phyloP scores from a whole-genome alignment of 176 grass and related monocot genomes.

The Phragmites australis region DNA sequence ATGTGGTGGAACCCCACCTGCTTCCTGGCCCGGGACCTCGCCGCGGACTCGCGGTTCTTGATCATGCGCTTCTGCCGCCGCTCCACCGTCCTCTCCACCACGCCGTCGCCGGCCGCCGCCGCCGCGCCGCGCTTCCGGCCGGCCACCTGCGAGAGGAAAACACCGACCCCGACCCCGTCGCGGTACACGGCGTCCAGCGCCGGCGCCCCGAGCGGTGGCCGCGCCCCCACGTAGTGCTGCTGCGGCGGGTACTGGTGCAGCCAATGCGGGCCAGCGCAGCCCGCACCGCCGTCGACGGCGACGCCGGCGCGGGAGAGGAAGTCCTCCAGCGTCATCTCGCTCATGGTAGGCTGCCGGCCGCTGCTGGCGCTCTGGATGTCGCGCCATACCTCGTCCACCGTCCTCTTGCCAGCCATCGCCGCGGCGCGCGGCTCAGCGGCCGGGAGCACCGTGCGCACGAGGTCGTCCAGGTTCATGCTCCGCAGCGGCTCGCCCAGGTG shows the following conservation, averaged over 20 bases:
- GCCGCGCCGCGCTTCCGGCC: constrained; percentile 57
- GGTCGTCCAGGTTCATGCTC: constrained; percentile 89
- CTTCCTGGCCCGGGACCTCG: constrained; percentile 86
- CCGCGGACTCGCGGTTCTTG: constrained; percentile 95
- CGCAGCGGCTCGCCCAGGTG: constrained; percentile 78
- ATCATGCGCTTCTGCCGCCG: constrained; percentile 97
- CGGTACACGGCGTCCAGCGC: constrained; percentile 52
- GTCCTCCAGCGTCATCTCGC: constrained; percentile 94
- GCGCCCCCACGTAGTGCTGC: constrained; percentile 31
- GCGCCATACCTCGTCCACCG: constrained; percentile 88
- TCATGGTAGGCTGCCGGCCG: constrained; percentile 49
- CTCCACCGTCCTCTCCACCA: constrained; percentile 71
- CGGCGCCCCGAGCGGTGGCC: constrained; percentile 18
- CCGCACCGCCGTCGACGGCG: constrained; percentile 26
- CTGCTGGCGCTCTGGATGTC: constrained; percentile 68
- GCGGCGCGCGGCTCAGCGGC: constrained; percentile 18
- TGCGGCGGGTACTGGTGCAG: constrained; percentile 34
- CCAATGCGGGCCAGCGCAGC: constrained; percentile 43
- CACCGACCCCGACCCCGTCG: constrained; percentile 15
- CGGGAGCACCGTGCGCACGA: constrained; percentile 65
- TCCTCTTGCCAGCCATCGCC: constrained; percentile 52
- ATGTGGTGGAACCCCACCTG: constrained; percentile 42
- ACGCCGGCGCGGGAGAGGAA: constrained; percentile 80
- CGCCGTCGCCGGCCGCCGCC: constrained; percentile 27
- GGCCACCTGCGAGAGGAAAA: constrained; percentile 40